Percentiles rank a stretch among this genome's conserved stretches.
phyloP scores from a whole-genome alignment of 139 green algal species.

The Diplosphaera chodatii region DNA sequence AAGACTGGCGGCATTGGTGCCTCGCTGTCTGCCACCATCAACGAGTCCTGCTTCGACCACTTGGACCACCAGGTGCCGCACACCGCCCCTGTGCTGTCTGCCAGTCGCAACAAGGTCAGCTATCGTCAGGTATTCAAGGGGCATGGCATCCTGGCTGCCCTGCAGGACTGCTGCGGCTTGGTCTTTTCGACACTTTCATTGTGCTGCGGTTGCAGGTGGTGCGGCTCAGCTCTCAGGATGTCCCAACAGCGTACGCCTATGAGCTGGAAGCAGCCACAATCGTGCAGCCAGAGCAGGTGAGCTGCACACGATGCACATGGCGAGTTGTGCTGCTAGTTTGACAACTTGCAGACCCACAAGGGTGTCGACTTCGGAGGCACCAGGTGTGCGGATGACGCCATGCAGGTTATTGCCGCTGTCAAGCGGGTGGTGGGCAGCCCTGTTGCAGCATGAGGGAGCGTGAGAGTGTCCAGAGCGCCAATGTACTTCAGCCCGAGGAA shows the following conservation, averaged over 20 bases:
- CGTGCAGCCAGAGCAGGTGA: slow-evolving; percentile 81
- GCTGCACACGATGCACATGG: no score
- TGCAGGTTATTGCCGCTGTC: neutral
- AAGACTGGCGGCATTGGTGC: slow-evolving; percentile 91
- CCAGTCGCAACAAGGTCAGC: no score
- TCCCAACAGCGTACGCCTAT: slow-evolving; percentile 89
- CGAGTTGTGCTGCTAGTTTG: no score
- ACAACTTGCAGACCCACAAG: neutral
- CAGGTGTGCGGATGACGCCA: no score
- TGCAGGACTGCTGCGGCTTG: no score
- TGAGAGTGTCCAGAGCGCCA: no score
- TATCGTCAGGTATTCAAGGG: no score
- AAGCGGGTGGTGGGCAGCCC: neutral
- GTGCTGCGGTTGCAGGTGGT: slow-evolving; percentile 71
- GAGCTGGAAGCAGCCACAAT: slow-evolving; percentile 93
- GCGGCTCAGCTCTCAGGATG: slow-evolving; percentile 79
- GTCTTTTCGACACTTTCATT: no score
- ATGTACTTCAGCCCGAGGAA: no score
- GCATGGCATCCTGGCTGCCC: no score
- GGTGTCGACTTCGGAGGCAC: no score
- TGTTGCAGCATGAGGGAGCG: neutral
- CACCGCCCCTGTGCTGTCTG: no score
- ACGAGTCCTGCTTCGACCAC: slow-evolving; percentile 88
- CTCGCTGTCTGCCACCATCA: slow-evolving; percentile 88
- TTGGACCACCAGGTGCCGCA: slow-evolving; percentile 83